Percentiles rank a stretch among this genome's conserved stretches.
Evolutionary conservation across 805 yeast species (phyloP).

Genomic region (Candida ovalis): DNA sequence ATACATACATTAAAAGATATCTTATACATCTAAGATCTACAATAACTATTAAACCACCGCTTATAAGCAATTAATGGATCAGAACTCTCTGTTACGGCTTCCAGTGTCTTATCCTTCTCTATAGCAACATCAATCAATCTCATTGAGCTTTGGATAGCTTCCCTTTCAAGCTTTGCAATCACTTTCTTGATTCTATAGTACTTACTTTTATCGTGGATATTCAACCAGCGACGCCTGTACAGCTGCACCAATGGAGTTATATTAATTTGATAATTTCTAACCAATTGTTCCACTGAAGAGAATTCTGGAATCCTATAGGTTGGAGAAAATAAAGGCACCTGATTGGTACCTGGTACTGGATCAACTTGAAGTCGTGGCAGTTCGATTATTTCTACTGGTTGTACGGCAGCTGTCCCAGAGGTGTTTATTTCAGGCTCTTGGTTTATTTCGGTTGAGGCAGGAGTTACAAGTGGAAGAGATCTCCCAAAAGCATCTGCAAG

Average conservation of each 20-base stretch:
- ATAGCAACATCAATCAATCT: not conserved
- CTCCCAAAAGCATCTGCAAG: not conserved
- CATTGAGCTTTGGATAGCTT: not conserved
- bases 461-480: not conserved
- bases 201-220: not conserved
- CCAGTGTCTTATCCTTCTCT: not conserved
- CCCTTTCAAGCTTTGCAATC: not conserved
- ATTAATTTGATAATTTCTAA: not conserved
- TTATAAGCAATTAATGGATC: too few species aligned
- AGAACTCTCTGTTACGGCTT: too few species aligned
- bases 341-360: not conserved
- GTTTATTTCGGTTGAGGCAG: not conserved
- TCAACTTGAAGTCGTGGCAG: too few species aligned
- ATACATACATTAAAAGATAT: too few species aligned
- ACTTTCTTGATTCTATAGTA: not conserved
- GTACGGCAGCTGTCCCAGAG: not conserved
- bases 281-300: not conserved
- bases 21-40: too few species aligned
- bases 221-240: not conserved
- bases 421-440: too few species aligned
- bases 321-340: not conserved
- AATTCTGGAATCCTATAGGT: not conserved
- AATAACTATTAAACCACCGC: too few species aligned
- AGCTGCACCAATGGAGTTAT: not conserved
- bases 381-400: too few species aligned